Evolutionary conservation across 2,329 filamentous ascomycete genomes (phyloP).

Genomic region (Ophiosphaerella herpotricha): DNA sequence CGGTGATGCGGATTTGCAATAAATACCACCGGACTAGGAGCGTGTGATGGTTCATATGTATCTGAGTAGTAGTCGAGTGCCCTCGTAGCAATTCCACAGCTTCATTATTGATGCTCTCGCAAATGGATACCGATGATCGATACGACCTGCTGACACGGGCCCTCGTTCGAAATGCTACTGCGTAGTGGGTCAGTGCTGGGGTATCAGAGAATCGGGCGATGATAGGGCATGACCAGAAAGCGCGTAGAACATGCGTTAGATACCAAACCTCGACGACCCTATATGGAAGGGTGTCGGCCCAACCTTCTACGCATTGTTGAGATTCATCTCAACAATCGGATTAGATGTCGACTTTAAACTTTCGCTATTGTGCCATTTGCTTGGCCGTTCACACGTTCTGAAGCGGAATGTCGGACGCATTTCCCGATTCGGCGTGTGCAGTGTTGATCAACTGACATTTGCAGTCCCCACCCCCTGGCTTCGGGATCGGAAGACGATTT

Average conservation of each 20-base stretch:
- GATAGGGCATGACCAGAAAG: neutral
- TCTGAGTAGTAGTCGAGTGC: too few relatives aligned
- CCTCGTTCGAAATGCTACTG: neutral
- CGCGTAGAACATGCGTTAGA: neutral
- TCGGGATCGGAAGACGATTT: neutral
- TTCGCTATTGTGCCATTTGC: too few relatives aligned
- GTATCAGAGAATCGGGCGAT: neutral
- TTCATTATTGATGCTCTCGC: too few relatives aligned
- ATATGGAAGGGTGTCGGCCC: too few relatives aligned
- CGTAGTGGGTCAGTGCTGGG: too few relatives aligned
- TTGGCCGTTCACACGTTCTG: too few relatives aligned
- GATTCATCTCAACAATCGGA: too few relatives aligned
- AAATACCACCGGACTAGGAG: neutral
- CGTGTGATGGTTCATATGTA: neutral
- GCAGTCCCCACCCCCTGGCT: slow-evolving; percentile 3
- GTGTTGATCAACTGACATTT: slow-evolving; percentile 6
- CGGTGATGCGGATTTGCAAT: neutral
- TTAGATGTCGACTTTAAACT: too few relatives aligned
- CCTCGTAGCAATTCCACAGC: too few relatives aligned
- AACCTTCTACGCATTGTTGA: too few relatives aligned
- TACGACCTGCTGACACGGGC: neutral
- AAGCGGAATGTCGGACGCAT: neutral
- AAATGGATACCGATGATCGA: too few relatives aligned
- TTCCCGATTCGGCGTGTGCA: neutral
- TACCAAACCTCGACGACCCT: too few relatives aligned